Evolutionary conservation across 1,284 basidiomycete genomes (phyloP).

Genomic region (Mixia osmundae): DNA sequence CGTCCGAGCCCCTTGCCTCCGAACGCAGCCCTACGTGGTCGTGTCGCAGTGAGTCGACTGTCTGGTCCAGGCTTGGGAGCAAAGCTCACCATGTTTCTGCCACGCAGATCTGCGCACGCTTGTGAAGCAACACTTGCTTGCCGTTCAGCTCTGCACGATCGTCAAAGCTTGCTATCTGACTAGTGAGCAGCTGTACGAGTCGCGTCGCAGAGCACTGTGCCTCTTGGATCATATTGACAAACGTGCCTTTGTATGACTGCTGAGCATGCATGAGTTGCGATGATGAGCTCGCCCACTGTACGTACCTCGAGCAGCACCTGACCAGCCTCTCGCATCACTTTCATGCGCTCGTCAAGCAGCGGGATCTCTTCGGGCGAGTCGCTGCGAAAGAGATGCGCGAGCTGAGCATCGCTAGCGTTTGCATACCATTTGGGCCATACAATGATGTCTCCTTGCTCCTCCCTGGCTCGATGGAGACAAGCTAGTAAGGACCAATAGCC

Average conservation of each 20-base stretch:
- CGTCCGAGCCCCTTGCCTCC: slow-evolving; percentile 43
- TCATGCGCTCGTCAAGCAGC: slow-evolving; percentile 39
- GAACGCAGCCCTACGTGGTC: slow-evolving; percentile 33
- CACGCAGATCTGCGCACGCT: slow-evolving; percentile 1
- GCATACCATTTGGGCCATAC: slow-evolving; percentile 49
- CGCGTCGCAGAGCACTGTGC: not conserved
- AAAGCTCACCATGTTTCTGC: not conserved
- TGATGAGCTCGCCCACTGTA: not conserved
- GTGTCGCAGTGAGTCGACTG: no score
- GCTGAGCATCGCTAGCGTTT: slow-evolving; percentile 31
- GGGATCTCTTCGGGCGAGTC: slow-evolving; percentile 39
- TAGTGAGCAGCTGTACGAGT: not conserved
- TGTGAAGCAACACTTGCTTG: not conserved
- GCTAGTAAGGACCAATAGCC: slow-evolving; percentile 65
- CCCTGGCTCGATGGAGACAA: slow-evolving; percentile 23
- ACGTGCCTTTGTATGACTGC: not conserved
- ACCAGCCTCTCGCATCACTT: slow-evolving; percentile 46
- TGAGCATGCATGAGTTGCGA: not conserved
- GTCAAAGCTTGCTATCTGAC: not conserved
- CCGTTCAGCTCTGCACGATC: not conserved
- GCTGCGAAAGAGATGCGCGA: slow-evolving; percentile 32
- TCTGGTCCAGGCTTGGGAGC: no score
- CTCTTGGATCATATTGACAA: not conserved
- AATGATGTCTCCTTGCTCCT: slow-evolving; percentile 42
- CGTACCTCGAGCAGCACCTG: slow-evolving; percentile 37